Base-by-base conservation (phyloP, 1,139 yeast genomes). In the Scheffersomyces lignicola region DNA sequence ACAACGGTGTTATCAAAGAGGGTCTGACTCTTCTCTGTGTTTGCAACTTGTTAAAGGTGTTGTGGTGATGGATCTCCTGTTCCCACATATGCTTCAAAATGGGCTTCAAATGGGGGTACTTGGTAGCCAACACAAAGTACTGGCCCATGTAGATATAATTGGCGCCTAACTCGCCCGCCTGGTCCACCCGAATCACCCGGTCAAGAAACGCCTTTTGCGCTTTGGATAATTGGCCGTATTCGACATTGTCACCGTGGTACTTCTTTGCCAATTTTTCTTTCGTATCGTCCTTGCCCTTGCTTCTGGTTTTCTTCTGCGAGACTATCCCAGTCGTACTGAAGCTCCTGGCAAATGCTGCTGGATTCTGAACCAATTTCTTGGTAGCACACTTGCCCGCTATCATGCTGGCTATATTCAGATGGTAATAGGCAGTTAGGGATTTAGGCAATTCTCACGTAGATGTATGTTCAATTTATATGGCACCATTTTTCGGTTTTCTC, bases 121-220 rank as follows among this genome's bases (percentile, higher is more conserved):
- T 83, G 40, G 72, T 72, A 10, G 86, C 78, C 37, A 92, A 69
- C 3, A 90, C 89, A 35, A 78, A 68, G 49, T 83, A 86, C 58
- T 92, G 99, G 10, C 97, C 99, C 43, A 83, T 80, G 59, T 92
- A 92, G 38, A 92, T 92, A 49, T 83, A 82, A 58, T 94, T 82
- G 2, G 99, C 99, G 2, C 97, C 99, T n/a, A 92, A 73, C 56
- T 92, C 99, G 25, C 99, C 99, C 1, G 98, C 97, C 59, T 92
- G 98, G 54, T 92, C 97, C 7, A 92, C 98, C 35, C 98, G 70
- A 17, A 92, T 78, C 1, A 83, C 81, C 40, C 92, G 64, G 39
- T 86, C 88, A 18, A 89, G 69, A 44, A 73, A 86, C 1, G 89
- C 89, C 43, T 67, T 68, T 51, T 83, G 90, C 0, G 86, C 85